These are phyloP conservation scores for Lentinula detonsa DNA, from an alignment of 768 basidiomycete species.

Conservation along the genomic window DNA sequence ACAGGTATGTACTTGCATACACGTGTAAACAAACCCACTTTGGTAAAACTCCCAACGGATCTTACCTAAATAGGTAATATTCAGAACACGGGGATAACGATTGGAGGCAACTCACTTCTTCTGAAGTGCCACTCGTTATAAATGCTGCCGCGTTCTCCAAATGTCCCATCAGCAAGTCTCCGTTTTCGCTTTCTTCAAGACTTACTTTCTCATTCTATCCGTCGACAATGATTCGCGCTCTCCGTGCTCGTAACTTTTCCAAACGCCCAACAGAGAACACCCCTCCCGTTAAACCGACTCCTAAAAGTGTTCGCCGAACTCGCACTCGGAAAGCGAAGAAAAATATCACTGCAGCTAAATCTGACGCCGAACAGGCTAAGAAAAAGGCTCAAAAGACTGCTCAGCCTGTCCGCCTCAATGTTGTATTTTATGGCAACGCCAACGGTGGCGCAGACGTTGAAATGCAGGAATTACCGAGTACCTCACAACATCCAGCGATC, in stretches of 20 bases:
- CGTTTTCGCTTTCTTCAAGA: neutral
- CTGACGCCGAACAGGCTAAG: constrained; percentile 5
- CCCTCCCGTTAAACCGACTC: neutral
- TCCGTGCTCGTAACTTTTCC: constrained; percentile 6
- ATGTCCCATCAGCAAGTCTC: neutral
- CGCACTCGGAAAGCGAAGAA: neutral
- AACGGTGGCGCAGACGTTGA: constrained; percentile 12
- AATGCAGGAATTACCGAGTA: constrained; percentile 12
- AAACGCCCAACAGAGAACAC: constrained; percentile 4
- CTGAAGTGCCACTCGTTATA: neutral
- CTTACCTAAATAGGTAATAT: neutral
- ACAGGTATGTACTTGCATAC: neutral
- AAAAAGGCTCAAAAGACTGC: neutral
- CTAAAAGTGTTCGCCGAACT: neutral
- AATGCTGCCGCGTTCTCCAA: neutral
- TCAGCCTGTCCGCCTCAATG: constrained; percentile 5
- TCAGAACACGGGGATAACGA: neutral
- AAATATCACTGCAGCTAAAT: neutral
- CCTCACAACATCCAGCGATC: constrained; percentile 5
- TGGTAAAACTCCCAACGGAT: neutral
- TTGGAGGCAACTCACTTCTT: neutral
- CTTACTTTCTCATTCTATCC: neutral
- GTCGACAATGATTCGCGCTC: neutral
- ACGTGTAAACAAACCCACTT: neutral
- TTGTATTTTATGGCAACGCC: constrained; percentile 1